Evolutionary conservation across 345 rosid genomes (phyloP).

Genomic region (Euphorbia pulcherrima): DNA sequence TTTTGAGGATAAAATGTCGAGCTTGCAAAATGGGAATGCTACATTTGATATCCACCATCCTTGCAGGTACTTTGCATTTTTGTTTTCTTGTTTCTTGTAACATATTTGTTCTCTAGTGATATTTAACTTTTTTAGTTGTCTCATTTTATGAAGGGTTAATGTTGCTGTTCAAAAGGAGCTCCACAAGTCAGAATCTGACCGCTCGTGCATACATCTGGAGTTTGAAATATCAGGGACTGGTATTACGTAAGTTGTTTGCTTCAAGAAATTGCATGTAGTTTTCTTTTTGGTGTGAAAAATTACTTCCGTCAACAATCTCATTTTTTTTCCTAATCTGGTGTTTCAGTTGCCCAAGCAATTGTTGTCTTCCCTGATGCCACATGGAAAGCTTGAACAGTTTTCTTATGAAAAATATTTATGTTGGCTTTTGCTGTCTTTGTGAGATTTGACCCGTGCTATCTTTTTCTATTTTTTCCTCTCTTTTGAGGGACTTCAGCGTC

Average conservation of each 20-base stretch:
- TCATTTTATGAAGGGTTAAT: slow-evolving; percentile 50
- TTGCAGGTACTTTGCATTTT: slow-evolving; percentile 49
- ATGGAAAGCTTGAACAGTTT: neutral
- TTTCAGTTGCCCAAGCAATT: neutral
- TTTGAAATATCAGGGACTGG: slow-evolving; percentile 74
- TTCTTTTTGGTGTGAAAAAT: neutral
- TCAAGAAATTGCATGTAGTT: neutral
- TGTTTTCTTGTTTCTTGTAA: neutral
- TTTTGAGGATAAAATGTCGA: slow-evolving; percentile 31
- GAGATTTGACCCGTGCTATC: neutral
- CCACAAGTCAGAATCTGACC: slow-evolving; percentile 79
- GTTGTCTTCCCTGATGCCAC: neutral
- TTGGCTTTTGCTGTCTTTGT: neutral
- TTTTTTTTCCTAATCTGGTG: neutral
- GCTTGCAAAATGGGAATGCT: slow-evolving; percentile 56
- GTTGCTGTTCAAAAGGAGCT: slow-evolving; percentile 81
- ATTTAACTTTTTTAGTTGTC: neutral
- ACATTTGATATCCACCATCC: slow-evolving; percentile 81
- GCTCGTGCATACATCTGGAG: slow-evolving; percentile 93
- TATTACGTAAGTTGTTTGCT: slow-evolving; percentile 51
- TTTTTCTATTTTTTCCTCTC: neutral
- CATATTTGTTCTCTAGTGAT: slow-evolving; percentile 23
- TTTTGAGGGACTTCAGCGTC: neutral
- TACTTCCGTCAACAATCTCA: neutral
- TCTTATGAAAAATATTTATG: neutral